phyloP scores from a whole-genome alignment of 495 filamentous ascomycete species.

The Geoglossum glabrum region DNA sequence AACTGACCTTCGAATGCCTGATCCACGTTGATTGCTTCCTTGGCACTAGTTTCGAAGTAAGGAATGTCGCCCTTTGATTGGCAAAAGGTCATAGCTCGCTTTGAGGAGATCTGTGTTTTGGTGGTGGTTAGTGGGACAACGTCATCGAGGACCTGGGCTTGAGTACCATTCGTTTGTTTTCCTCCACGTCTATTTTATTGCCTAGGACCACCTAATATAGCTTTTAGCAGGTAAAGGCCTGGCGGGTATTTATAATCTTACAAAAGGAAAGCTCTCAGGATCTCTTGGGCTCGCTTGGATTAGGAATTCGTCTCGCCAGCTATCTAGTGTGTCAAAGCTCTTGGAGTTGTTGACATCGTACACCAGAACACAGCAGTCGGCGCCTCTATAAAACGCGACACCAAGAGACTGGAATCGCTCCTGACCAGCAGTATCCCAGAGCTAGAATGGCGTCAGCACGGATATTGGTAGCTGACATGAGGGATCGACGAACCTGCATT shows the following conservation, averaged over 20 bases:
- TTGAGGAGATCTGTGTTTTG: constrained; percentile 53
- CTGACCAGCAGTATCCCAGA: constrained; percentile 97
- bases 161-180: constrained; percentile 76
- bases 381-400: constrained; percentile 94
- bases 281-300: constrained; percentile 94
- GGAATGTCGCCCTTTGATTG: constrained; percentile 93
- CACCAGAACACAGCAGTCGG: constrained; percentile 95
- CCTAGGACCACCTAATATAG: constrained; percentile 59
- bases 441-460: constrained; percentile 26
- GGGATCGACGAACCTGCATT: constrained; percentile 59
- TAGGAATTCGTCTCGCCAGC: constrained; percentile 95
- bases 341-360: constrained; percentile 99
- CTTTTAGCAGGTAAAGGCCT: background rate
- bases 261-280: constrained; percentile 95
- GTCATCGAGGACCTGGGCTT: background rate
- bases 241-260: constrained; percentile 27
- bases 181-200: constrained; percentile 98
- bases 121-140: constrained; percentile 6
- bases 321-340: constrained; percentile 95
- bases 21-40: constrained; percentile 96
- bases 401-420: constrained; percentile 95
- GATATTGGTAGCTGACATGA: background rate
- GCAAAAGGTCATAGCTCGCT: constrained; percentile 91
- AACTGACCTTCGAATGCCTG: constrained; percentile 85
- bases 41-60: constrained; percentile 98